Percentiles rank a stretch among this genome's conserved stretches.
Evolutionary conservation across 805 yeast species (phyloP).

Genomic region (Trichomonascus vanleenenianus): DNA sequence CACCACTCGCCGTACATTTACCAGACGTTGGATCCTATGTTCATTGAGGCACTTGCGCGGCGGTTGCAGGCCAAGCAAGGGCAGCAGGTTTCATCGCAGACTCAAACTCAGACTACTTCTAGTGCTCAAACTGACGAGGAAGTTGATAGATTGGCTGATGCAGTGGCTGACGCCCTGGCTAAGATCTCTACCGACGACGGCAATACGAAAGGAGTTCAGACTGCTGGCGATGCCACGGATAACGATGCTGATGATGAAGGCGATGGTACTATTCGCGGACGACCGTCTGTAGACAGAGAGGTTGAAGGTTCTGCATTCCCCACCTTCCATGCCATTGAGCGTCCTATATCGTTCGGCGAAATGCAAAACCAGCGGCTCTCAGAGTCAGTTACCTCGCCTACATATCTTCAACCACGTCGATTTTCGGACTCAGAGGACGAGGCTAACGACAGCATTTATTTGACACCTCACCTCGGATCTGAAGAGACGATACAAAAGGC

Average conservation of each 20-base stretch:
- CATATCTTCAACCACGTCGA: too few relatives aligned
- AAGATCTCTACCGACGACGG: background rate
- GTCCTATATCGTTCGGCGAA: too few relatives aligned
- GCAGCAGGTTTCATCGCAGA: background rate
- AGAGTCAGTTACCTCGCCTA: too few relatives aligned
- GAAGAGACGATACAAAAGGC: too few relatives aligned
- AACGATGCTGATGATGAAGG: background rate
- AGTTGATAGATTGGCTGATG: background rate
- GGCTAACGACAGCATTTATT: too few relatives aligned
- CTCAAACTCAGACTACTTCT: background rate
- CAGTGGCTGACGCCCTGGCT: background rate
- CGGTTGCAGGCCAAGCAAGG: background rate
- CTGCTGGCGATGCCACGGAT: background rate
- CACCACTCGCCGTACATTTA: constrained; percentile 2
- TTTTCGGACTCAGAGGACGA: too few relatives aligned
- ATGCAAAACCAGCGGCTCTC: too few relatives aligned
- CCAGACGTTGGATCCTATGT: background rate
- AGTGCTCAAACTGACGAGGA: constrained; percentile 1
- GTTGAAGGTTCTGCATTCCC: background rate
- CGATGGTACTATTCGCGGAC: background rate
- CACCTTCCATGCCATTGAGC: background rate
- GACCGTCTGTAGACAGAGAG: background rate
- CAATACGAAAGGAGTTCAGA: background rate
- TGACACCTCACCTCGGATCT: too few relatives aligned
- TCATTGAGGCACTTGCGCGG: background rate